A percentile compares a stretch with the other conserved stretches of the same genome.
phyloP scores from a whole-genome alignment of 2,329 filamentous ascomycete genomes.

The Didymella glomerata region DNA sequence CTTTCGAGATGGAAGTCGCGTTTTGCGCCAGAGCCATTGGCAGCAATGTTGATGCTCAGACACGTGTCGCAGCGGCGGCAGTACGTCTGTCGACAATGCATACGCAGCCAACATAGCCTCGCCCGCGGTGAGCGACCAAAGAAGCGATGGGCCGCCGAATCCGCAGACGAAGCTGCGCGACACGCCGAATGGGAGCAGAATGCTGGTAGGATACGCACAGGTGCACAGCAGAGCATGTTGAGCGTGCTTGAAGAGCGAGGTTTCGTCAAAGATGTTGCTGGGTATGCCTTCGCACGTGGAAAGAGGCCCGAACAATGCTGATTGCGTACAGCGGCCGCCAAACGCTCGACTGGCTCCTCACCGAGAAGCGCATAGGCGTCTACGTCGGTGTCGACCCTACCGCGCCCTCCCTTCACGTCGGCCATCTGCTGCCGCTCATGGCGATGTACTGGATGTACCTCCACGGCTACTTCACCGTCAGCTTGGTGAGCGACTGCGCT shows the following conservation, averaged over 20 bases:
- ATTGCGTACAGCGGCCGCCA: slow-evolving; percentile 53
- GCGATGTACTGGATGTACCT: slow-evolving; percentile 85
- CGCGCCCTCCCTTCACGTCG: slow-evolving; percentile 79
- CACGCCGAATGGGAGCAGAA: slow-evolving; percentile 41
- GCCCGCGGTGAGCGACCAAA: slow-evolving; percentile 28
- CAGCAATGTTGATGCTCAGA: slow-evolving; percentile 43
- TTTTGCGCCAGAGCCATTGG: slow-evolving; percentile 28
- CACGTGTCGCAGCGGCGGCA: slow-evolving; percentile 39
- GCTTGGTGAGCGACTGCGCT: slow-evolving; percentile 58
- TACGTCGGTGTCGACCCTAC: slow-evolving; percentile 88
- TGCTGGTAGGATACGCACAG: slow-evolving; percentile 39
- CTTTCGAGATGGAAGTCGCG: slow-evolving; percentile 14
- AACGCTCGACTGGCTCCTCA: slow-evolving; percentile 70
- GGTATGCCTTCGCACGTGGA: slow-evolving; percentile 59
- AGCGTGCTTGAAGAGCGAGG: slow-evolving; percentile 75
- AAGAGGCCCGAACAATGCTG: slow-evolving; percentile 11
- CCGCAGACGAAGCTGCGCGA: slow-evolving; percentile 25
- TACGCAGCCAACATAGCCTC: slow-evolving; percentile 33
- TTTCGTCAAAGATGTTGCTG: slow-evolving; percentile 76
- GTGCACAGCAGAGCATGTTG: slow-evolving; percentile 59
- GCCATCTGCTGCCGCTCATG: slow-evolving; percentile 84
- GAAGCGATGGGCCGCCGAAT: slow-evolving; percentile 34
- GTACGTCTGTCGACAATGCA: slow-evolving; percentile 41
- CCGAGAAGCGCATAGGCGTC: slow-evolving; percentile 70
- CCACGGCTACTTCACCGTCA: slow-evolving; percentile 73